phyloP scores from a whole-genome alignment of 1,139 yeast species.

The Kurtzmaniella quercitrusa region DNA sequence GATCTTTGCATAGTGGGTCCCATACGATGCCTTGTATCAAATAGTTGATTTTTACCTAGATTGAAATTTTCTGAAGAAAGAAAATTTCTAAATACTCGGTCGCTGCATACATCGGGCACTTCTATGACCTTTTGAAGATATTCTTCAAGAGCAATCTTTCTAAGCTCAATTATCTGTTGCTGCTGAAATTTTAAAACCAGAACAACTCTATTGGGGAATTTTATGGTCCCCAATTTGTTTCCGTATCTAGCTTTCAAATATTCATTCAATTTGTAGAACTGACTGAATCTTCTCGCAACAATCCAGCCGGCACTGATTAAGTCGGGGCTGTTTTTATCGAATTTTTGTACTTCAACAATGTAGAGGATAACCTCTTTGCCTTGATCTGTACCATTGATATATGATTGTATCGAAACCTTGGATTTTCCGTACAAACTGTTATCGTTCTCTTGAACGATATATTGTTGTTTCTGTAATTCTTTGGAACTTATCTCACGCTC shows the following conservation, averaged over 20 bases:
- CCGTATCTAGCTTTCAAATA: conserved; percentile 51
- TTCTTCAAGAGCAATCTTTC: conserved; percentile 57
- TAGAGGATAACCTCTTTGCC: conserved; percentile 66
- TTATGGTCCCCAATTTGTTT: conserved; percentile 45
- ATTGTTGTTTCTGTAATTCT: conserved; percentile 75
- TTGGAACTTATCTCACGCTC: conserved; percentile 67
- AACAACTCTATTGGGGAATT: conserved; percentile 61
- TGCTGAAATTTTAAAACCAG: conserved; percentile 66
- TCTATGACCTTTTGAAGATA: conserved; percentile 57
- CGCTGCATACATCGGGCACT: conserved; percentile 69
- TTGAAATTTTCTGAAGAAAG: conserved; percentile 68
- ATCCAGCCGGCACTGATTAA: conserved; percentile 77
- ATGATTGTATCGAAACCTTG: conserved; percentile 60
- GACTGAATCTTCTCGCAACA: conserved; percentile 83
- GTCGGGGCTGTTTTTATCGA: conserved; percentile 38
- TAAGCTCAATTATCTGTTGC: conserved; percentile 57
- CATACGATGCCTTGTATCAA: conserved; percentile 21
- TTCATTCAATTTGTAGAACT: conserved; percentile 69
- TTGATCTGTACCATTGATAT: conserved; percentile 52
- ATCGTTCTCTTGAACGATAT: conserved; percentile 77
- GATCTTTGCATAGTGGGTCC: conserved; percentile 39
- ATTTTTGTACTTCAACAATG: conserved; percentile 70
- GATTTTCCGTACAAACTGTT: conserved; percentile 75
- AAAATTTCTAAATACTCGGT: conserved; percentile 69
- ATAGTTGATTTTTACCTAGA: conserved; percentile 31